Base-by-base conservation (phyloP, 495 filamentous ascomycete species). In the Daldinia decipiens region DNA sequence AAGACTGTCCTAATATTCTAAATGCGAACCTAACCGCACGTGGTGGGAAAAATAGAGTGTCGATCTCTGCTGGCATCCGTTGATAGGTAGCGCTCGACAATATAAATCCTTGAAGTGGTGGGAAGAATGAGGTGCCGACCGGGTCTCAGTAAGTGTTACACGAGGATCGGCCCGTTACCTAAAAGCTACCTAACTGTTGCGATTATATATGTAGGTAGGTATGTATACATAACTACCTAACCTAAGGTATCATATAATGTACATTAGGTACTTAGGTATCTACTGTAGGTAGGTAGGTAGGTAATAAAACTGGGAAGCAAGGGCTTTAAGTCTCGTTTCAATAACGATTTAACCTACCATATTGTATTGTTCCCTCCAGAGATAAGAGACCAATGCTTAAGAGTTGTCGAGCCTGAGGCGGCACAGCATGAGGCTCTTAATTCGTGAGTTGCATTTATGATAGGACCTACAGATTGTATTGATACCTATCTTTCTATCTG, bases 31-130 rank as follows among this genome's bases (percentile, higher is more conserved):
- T 38, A 47, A 43, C 34, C 15, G 51, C 57, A 69, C 52, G 57
- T 66, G 70, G 57, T 47, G 50, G 40, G 57, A 47, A 59, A 34
- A 54, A 53, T 39, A 27, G 54, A 9, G 39, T 55, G 70, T 51
- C 70, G 65, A 73, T 73, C 70, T 62, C 60, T 73, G 62, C 34
- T 65, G 52, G 56, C 65, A 68, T 52, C 65, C 65, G 70, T 60
- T 60, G 65, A 72, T 69, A 73, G 57, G 47, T 56, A 50, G 59
- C 39, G 34, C 61, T 47, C 38, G 39, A 52, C 62, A 63, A 59
- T 65, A 59, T 73, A 68, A 58, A 53, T 31, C 31, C 50, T 53
- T 31, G 12, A 31, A 31, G 50, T 29, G 50, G 50, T 53, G 50
- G 50, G 11, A 15, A 24, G 50, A 53, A 31, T 31, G 50, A 53